These are phyloP conservation scores for Linnemannia zychae DNA, from an alignment of 192 early-diverging fungal species.

Conservation along the genomic window DNA sequence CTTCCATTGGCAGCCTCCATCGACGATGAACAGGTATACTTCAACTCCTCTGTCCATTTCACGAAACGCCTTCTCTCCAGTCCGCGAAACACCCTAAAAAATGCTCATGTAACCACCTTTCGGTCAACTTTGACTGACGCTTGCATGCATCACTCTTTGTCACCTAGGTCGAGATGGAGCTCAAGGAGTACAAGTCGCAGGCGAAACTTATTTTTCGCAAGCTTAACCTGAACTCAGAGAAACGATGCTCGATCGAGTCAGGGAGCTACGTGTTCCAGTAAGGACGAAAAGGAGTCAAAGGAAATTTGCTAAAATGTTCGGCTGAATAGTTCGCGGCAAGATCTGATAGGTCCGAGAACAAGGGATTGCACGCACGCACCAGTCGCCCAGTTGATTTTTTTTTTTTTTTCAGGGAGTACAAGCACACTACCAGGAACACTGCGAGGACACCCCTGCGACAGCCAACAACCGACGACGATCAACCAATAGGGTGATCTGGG, in stretches of 20 bases:
- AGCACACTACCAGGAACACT: background rate
- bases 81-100: background rate
- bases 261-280: conserved; percentile 92
- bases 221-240: conserved; percentile 88
- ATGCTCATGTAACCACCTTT: background rate
- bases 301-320: conserved; percentile 2
- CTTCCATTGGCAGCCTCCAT: conserved; percentile 95
- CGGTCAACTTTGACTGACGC: background rate
- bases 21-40: conserved; percentile 90
- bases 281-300: conserved; percentile 23
- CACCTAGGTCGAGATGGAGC: conserved; percentile 78
- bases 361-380: background rate
- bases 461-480: background rate
- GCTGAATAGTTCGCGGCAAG: conserved; percentile 36
- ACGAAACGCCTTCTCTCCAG: background rate
- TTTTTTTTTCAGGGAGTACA: background rate
- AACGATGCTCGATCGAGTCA: conserved; percentile 94
- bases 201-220: conserved; percentile 95
- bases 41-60: background rate
- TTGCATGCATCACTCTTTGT: background rate
- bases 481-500: background rate
- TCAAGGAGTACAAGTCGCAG: conserved; percentile 94
- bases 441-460: too few relatives aligned
- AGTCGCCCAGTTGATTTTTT: background rate
- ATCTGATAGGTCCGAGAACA: conserved; percentile 37